Base-by-base conservation (phyloP, 768 basidiomycete genomes). In the Calocybe indica region DNA sequence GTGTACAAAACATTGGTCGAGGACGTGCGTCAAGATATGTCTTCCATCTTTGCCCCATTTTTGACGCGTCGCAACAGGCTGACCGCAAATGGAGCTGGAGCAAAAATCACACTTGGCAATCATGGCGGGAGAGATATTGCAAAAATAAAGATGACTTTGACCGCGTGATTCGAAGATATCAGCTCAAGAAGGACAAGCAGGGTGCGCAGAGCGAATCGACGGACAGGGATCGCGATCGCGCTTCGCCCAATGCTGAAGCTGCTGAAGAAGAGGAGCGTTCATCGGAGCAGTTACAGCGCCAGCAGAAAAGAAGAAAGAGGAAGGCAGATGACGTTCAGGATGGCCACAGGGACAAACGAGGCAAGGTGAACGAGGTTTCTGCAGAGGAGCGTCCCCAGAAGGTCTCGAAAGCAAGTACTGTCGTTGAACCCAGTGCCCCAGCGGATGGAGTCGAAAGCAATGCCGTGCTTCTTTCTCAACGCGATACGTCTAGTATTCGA, bases 91-190 rank as follows among this genome's bases (percentile, higher is more conserved):
- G 80, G 79, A 61, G 68, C 8, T 85, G 80, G 78, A 61, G 72
- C n/a, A 51, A 42, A 12, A 62, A 59, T 5, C 84, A 83, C 58
- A 3, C 80, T 2, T 78, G 71, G 77, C 68, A 70, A n/a, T 80
- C 80, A 4, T 85, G 84, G 84, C 74, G 80, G 15, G 73, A 79
- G 40, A 70, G 74, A n/a, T 85, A 85, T 53, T 65, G 58, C 50
- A 78, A 68, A 51, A 67, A 83, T 42, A 43, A 66, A 35, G 53
- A 32, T 0, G 15, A 52, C 0, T 82, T 79, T 44, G 71, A 83
- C 50, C 28, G 7, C 2, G 43, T 40, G n/a, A 82, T 84, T 35
- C 52, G 43, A 34, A 55, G 38, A 7, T 74, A 73, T 48, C 72
- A 72, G 46, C 46, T 51, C 48, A 67, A 67, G 45, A 55, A 73